Base-by-base conservation (phyloP, 2,329 filamentous ascomycete species). In the Pleomassaria siparia region DNA sequence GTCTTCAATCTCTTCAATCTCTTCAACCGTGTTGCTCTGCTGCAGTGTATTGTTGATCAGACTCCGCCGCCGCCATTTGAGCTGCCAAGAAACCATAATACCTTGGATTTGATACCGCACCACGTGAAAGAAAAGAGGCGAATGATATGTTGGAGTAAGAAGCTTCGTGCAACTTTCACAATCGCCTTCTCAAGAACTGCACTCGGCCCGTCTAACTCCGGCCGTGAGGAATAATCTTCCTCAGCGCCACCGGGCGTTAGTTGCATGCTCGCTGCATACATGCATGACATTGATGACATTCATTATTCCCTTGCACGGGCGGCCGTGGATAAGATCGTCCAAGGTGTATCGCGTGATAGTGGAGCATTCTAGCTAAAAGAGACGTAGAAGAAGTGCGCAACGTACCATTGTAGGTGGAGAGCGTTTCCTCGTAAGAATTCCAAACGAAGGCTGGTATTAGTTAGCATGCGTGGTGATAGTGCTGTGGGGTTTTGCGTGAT, bases 341-440 rank as follows among this genome's bases (percentile, higher is more conserved):
- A 16, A 12, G 33, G 18, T 40, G 29, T 41, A 58, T 63, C 53
- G 60, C 60, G 58, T 52, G 43, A 50, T 46, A 54, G 44, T 48
- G 48, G 46, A 24, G 43, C 54, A 59, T 37, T 37, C 6, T 37
- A 20, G 35, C 35, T 20, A 22, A n/a, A 37, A 37, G 35, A 37
- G 7, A 37, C 20, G 35, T 20, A 11, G 24, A 22, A 37, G n/a
- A 37, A 37, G 3, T 37, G n/a, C n/a, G n/a, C n/a, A n/a, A n/a
- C n/a, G n/a, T n/a, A n/a, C n/a, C n/a, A n/a, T n/a, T n/a, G n/a
- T n/a, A n/a, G n/a, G n/a, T n/a, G n/a, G n/a, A n/a, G n/a, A n/a
- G n/a, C n/a, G n/a, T n/a, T n/a, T n/a, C n/a, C n/a, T n/a, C n/a
- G n/a, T n/a, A n/a, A n/a, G n/a, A n/a, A n/a, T n/a, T n/a, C 20